Base-by-base conservation (phyloP, 73 alveolate genomes). In the Blepharisma stoltei region DNA sequence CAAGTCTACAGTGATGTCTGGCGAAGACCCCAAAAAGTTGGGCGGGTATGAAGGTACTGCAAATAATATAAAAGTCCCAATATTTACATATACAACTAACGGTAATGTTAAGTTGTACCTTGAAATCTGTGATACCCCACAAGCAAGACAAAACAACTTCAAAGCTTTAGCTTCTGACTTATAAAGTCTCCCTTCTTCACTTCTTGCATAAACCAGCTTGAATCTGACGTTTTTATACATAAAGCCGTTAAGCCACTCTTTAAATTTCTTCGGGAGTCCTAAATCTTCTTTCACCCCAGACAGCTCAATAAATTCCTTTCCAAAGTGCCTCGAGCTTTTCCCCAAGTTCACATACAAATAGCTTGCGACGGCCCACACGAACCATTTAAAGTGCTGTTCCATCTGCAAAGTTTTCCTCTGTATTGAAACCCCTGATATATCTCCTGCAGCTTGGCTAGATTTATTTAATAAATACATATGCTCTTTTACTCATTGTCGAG, bases 321-420 rank as follows among this genome's bases (percentile, higher is more conserved):
- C 73, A 9, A 60, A 14, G 18, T n/a, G 18, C 5, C 46, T 14
- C 46, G 14, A n/a, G 46, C 23, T 60, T 20, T 25, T 14, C 2
- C 46, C 14, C 18, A 60, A 38, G 45, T 38, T 60, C 23, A 60
- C 23, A 38, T 60, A 60, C 18, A 60, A 25, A 25, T 60, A 60
- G 23, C 73, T 18, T 11, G 46, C 81, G 14, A 88, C 78, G 1
- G 95, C 82, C 95, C 95, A 88, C 25, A 88, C 90, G 7, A 84
- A 23, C 95, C 95, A 88, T 55, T 84, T 84, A 55, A 88, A 88
- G 37, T 83, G 92, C 78, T 88, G 92, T 52, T 52, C 48, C 14
- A 80, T 54, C 81, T 80, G 82, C 14, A 80, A 27, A 21, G 38
- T 37, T 23, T 80, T 80, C 27, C 87, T n/a, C 5, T 25, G 37